Percentiles rank a stretch among this genome's conserved stretches.
These are phyloP conservation scores for Amesomyces nigricolor DNA, from an alignment of 2,329 filamentous ascomycete species.

Conservation along the genomic window DNA sequence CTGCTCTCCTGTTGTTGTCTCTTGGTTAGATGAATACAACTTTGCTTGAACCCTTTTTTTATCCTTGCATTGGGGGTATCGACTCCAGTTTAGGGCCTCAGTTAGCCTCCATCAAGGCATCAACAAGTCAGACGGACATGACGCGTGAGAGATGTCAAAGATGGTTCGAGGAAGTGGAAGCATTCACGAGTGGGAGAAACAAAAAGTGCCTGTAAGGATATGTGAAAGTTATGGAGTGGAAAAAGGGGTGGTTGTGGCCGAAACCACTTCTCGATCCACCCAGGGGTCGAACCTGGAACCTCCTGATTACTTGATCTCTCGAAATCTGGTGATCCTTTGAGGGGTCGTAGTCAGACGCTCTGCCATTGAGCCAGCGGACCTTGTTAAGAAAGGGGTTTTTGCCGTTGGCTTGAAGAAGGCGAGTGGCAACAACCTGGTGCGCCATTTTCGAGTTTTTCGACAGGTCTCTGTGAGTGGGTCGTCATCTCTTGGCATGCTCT, in stretches of 20 bases:
- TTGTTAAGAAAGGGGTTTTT: conserved; percentile 32
- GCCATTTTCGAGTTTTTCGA: background rate
- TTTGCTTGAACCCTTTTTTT: no score
- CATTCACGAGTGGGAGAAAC: background rate
- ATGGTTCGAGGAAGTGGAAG: no score
- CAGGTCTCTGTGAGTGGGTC: no score
- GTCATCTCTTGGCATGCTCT: no score
- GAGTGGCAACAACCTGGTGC: background rate
- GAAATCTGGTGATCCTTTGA: conserved; percentile 25
- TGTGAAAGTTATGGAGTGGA: background rate
- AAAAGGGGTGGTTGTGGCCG: background rate
- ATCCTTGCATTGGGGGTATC: no score
- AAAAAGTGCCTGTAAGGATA: background rate
- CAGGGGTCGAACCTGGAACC: conserved; percentile 19
- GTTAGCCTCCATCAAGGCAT: background rate
- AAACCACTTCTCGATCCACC: conserved; percentile 6
- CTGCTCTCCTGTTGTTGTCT: background rate
- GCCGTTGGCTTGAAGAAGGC: conserved; percentile 38
- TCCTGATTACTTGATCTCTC: conserved; percentile 5
- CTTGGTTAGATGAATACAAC: no score
- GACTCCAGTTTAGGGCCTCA: no score
- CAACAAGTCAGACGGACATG: background rate
- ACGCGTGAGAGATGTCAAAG: no score
- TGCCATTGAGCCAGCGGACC: conserved; percentile 45
- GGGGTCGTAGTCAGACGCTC: conserved; percentile 14